Conservation (phyloP, 2,329 filamentous ascomycete genomes). For the Talaromyces funiculosus region DNA sequence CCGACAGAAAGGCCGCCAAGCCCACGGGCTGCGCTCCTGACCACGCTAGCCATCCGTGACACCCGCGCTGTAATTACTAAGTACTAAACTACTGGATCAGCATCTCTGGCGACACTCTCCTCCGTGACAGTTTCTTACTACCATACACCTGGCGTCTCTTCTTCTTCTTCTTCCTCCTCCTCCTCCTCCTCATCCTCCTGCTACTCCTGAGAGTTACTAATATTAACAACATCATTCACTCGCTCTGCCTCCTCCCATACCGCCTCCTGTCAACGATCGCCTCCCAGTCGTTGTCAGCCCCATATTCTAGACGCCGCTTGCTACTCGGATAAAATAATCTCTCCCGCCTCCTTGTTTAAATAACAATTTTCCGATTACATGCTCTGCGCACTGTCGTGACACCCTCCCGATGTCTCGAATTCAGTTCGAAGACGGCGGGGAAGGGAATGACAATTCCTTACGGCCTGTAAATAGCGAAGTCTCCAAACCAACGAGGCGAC, state of each 20-base stretch:
- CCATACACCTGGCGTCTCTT: neutral
- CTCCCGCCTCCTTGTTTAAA: neutral
- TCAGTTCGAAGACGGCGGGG: slow-evolving; percentile 28
- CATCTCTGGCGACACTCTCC: neutral
- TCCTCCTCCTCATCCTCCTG: neutral
- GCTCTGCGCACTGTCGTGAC: neutral
- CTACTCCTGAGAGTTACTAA: neutral
- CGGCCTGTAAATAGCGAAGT: slow-evolving; percentile 40
- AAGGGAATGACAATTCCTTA: slow-evolving; percentile 24
- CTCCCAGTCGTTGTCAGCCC: neutral
- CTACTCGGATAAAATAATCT: neutral
- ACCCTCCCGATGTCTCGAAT: slow-evolving; percentile 32
- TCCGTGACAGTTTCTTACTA: neutral
- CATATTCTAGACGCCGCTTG: neutral
- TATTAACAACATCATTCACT: neutral
- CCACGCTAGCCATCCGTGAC: neutral
- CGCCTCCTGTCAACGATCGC: neutral
- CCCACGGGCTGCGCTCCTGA: neutral
- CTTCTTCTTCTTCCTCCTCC: neutral
- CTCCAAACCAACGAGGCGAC: slow-evolving; percentile 64
- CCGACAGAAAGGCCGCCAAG: neutral
- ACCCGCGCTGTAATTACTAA: neutral
- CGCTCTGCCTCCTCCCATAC: neutral
- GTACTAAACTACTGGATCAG: neutral
- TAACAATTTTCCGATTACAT: neutral